phyloP scores from a whole-genome alignment of 805 yeast genomes.

The Ogataea paraovalis region DNA sequence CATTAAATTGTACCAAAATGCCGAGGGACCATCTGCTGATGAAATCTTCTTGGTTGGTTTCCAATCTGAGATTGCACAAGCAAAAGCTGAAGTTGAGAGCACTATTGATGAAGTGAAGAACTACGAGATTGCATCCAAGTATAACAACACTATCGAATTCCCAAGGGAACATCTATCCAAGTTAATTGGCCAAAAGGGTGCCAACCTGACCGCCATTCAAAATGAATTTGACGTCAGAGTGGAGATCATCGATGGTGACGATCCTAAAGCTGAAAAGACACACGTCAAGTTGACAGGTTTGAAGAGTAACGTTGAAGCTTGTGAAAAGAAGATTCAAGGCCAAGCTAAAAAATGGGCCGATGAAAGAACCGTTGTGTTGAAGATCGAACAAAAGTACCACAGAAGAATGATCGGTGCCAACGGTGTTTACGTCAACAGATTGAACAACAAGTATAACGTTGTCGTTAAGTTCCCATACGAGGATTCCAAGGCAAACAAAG shows the following conservation, averaged over 20 bases:
- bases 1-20: conserved; percentile 48
- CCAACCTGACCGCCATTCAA: conserved; percentile 61
- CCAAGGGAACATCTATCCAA: conserved; percentile 69
- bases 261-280: conserved; percentile 41
- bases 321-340: conserved; percentile 53
- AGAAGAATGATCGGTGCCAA: conserved; percentile 78
- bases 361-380: conserved; percentile 60
- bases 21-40: conserved; percentile 37
- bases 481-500: conserved; percentile 41
- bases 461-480: conserved; percentile 68
- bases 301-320: conserved; percentile 71
- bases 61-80: conserved; percentile 54
- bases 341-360: conserved; percentile 79
- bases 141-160: conserved; percentile 47
- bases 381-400: conserved; percentile 75
- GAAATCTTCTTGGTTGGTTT: conserved; percentile 68
- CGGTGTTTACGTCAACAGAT: conserved; percentile 76
- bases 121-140: conserved; percentile 36
- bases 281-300: conserved; percentile 68
- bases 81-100: conserved; percentile 47
- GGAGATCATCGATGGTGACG: conserved; percentile 57
- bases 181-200: conserved; percentile 87
- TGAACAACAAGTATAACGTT: conserved; percentile 85
- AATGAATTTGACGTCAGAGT: conserved; percentile 73
- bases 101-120: conserved; percentile 46